A percentile compares a stretch with the other conserved stretches of the same genome.
These are phyloP conservation scores for Backusella liffmaniae DNA, from an alignment of 192 early-diverging fungal genomes.

Conservation along the genomic window DNA sequence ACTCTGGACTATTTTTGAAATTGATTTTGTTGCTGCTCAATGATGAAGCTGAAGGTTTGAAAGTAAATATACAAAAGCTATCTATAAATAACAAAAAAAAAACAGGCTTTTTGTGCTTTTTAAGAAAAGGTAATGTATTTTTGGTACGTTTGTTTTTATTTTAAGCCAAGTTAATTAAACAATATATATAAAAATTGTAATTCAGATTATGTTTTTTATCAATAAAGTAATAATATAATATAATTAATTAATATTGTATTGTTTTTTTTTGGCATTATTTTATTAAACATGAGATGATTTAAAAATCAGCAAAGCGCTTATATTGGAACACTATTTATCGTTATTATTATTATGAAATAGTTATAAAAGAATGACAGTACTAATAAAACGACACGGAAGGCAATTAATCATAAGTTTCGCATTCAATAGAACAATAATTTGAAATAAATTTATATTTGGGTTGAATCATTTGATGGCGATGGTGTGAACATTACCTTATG, in stretches of 20 bases:
- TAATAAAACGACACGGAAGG: no score
- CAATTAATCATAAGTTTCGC: no score
- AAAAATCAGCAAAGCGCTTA: background rate
- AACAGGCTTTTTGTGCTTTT: background rate
- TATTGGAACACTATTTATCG: background rate
- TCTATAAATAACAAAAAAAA: background rate
- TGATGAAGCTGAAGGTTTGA: background rate
- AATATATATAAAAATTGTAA: background rate
- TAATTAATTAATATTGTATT: background rate
- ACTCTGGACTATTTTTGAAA: background rate
- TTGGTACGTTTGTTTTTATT: background rate
- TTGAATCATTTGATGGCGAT: background rate
- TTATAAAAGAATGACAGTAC: no score
- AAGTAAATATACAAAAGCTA: background rate
- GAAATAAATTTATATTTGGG: background rate
- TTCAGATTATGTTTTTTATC: slow-evolving; percentile 1
- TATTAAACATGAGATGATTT: background rate
- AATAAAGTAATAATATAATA: background rate
- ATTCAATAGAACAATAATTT: no score
- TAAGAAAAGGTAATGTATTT: background rate
- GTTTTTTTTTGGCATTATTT: background rate
- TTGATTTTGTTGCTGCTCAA: background rate
- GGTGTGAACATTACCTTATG: background rate
- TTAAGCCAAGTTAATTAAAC: background rate
- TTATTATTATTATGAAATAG: background rate